Evolutionary conservation across 257 asterid species (phyloP).

Genomic region (Marsdenia floribunda): DNA sequence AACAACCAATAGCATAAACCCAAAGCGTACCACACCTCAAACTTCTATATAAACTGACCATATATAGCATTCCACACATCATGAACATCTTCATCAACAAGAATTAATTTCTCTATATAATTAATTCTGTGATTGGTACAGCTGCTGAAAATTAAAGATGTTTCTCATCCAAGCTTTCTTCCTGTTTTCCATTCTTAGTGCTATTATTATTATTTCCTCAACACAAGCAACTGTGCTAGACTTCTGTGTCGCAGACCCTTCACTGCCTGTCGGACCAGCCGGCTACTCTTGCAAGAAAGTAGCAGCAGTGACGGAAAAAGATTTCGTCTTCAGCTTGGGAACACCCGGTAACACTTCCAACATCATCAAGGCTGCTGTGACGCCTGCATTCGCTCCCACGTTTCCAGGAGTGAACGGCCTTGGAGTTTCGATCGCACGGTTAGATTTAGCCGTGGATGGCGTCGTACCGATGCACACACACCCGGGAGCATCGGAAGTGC

Average conservation of each 20-base stretch:
- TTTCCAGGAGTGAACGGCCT: conserved; percentile 71
- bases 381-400: conserved; percentile 54
- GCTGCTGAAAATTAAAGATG: conserved; percentile 3
- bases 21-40: neutral
- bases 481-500: conserved; percentile 55
- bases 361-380: conserved; percentile 61
- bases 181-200: conserved; percentile 18
- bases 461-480: conserved; percentile 84
- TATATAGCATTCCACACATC: no score
- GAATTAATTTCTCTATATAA: neutral
- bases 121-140: neutral
- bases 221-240: conserved; percentile 47
- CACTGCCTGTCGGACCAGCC: conserved; percentile 43
- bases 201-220: neutral
- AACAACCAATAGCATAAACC: neutral
- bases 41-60: conserved; percentile 2
- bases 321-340: conserved; percentile 49
- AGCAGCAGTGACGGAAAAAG: conserved; percentile 38
- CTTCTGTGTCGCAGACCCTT: conserved; percentile 78
- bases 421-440: conserved; percentile 55
- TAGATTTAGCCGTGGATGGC: conserved; percentile 60
- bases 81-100: neutral
- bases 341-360: conserved; percentile 70
- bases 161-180: conserved; percentile 13
- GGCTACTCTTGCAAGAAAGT: conserved; percentile 81